These are phyloP conservation scores for Myotisia sp. DNA, from an alignment of 2,329 filamentous ascomycete species.

Conservation along the genomic window DNA sequence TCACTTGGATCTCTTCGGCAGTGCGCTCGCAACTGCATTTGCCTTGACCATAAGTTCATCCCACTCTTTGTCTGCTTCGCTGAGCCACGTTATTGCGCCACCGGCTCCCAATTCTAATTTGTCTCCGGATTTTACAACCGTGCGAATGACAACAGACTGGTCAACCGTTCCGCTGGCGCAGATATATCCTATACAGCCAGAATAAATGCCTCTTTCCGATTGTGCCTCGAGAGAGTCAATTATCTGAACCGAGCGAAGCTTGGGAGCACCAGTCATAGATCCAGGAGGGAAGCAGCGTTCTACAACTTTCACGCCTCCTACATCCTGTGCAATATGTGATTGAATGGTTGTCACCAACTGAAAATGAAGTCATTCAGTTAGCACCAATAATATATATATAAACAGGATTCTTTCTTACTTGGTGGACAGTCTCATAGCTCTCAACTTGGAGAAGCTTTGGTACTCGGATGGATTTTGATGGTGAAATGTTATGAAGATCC, in stretches of 20 bases:
- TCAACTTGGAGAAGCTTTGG: conserved; percentile 72
- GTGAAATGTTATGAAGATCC: conserved; percentile 74
- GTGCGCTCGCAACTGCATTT: conserved; percentile 25
- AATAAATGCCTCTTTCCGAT: conserved; percentile 57
- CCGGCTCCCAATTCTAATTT: conserved; percentile 58
- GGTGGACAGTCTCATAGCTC: conserved; percentile 80
- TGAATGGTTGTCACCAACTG: conserved; percentile 12
- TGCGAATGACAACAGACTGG: conserved; percentile 83
- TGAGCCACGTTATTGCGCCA: conserved; percentile 76
- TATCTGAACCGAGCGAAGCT: conserved; percentile 81
- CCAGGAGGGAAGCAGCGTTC: conserved; percentile 54
- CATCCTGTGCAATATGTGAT: conserved; percentile 10
- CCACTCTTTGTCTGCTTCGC: conserved; percentile 64
- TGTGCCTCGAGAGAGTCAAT: conserved; percentile 52
- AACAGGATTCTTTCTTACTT: conserved; percentile 43
- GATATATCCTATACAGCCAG: conserved; percentile 79
- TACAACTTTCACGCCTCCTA: conserved; percentile 10
- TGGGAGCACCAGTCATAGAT: conserved; percentile 92
- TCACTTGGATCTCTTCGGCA: too few species aligned
- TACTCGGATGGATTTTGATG: conserved; percentile 57
- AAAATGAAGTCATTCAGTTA: background rate
- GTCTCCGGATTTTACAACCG: conserved; percentile 43
- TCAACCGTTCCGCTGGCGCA: conserved; percentile 74
- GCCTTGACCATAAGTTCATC: conserved; percentile 82
- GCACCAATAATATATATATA: conserved; percentile 39